phyloP scores from a whole-genome alignment of 2,329 filamentous ascomycete species.

The Drechslerella coelobrocha region DNA sequence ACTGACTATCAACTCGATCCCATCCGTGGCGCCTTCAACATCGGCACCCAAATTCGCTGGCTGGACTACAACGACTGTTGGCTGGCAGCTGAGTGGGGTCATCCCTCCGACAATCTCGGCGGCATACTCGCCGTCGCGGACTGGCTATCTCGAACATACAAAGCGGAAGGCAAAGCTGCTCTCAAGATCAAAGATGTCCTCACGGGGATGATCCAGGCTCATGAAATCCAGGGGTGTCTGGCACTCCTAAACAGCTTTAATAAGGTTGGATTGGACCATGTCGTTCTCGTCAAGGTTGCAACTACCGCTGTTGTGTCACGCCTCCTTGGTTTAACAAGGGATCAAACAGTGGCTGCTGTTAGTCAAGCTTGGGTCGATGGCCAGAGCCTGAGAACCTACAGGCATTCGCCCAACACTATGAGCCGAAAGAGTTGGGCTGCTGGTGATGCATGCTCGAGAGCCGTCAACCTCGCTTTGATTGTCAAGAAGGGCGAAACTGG shows the following conservation, averaged over 20 bases:
- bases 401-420: constrained; percentile 99
- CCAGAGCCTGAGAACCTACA: constrained; percentile 93
- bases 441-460: constrained; percentile 94
- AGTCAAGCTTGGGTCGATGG: constrained; percentile 98
- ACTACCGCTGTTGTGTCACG: constrained; percentile 92
- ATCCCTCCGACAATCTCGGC: constrained; percentile 96
- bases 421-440: constrained; percentile 99
- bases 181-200: constrained; percentile 87
- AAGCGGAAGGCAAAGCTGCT: constrained; percentile 73
- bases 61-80: constrained; percentile 99
- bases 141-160: constrained; percentile 93
- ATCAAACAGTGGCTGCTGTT: constrained; percentile 92
- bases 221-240: constrained; percentile 97
- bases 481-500: constrained; percentile 83
- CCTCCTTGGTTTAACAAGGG: constrained; percentile 87
- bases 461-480: constrained; percentile 88
- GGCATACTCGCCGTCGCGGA: constrained; percentile 93
- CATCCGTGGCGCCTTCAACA: constrained; percentile 96
- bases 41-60: constrained; percentile 98
- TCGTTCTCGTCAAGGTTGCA: constrained; percentile 96
- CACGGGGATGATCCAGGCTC: constrained; percentile 98
- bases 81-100: constrained; percentile 98
- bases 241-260: constrained; percentile 98
- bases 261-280: constrained; percentile 97
- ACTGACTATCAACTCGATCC: constrained; percentile 95